phyloP scores from a whole-genome alignment of 2,329 filamentous ascomycete genomes.

The Ustulina deusta region DNA sequence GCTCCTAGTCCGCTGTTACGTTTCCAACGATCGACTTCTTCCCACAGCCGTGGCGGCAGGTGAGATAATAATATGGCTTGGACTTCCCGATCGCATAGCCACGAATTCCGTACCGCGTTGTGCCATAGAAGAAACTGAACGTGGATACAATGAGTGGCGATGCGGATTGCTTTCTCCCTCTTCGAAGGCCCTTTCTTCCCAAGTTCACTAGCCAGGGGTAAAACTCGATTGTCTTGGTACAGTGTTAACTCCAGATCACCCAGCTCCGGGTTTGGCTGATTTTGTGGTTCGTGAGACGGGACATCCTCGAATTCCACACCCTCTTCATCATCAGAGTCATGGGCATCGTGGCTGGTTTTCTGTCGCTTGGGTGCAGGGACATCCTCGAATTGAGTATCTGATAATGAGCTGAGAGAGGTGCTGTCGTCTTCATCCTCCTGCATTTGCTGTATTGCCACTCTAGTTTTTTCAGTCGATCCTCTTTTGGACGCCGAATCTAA shows the following conservation, averaged over 20 bases:
- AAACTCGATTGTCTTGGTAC: conserved; percentile 67
- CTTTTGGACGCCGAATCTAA: conserved; percentile 64
- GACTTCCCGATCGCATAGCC: conserved; percentile 81
- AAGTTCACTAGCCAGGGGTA: conserved; percentile 70
- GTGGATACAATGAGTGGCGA: conserved; percentile 87
- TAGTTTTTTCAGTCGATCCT: conserved; percentile 58
- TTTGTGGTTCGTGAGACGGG: conserved; percentile 54
- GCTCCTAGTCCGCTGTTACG: conserved; percentile 71
- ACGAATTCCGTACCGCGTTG: conserved; percentile 86
- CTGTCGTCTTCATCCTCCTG: conserved; percentile 58
- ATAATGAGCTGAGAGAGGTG: conserved; percentile 65
- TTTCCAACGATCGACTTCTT: conserved; percentile 80
- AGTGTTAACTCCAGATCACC: conserved; percentile 82
- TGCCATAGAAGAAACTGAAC: conserved; percentile 90
- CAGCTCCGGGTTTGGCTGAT: conserved; percentile 62
- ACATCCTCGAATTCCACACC: conserved; percentile 74
- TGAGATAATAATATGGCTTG: conserved; percentile 82
- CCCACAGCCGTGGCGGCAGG: conserved; percentile 74
- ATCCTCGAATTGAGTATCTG: conserved; percentile 69
- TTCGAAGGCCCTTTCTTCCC: conserved; percentile 89
- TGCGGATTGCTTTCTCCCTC: conserved; percentile 81
- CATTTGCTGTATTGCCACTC: conserved; percentile 58
- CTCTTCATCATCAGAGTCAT: conserved; percentile 59
- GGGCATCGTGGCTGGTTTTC: conserved; percentile 52
- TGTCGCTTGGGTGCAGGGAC: conserved; percentile 56